Evolutionary conservation across 2,329 filamentous ascomycete genomes (phyloP).

Genomic region (Fusarium camptoceras): DNA sequence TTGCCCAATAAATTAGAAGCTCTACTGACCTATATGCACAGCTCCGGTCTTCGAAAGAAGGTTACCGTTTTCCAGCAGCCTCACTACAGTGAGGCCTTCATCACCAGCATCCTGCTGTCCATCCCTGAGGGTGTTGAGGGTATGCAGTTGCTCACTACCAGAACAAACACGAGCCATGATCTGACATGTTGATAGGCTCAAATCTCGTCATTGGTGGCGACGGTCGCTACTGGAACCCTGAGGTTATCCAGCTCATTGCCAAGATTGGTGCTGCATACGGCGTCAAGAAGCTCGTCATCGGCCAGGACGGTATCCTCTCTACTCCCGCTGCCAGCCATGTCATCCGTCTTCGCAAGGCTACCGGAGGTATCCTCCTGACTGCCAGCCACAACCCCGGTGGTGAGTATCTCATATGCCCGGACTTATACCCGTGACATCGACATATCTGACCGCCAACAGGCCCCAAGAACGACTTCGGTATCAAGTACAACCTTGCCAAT

Average conservation of each 20-base stretch:
- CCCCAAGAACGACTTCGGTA: slow-evolving; percentile 94
- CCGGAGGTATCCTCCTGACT: slow-evolving; percentile 94
- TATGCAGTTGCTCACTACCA: slow-evolving; percentile 48
- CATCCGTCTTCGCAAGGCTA: slow-evolving; percentile 94
- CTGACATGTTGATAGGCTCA: slow-evolving; percentile 59
- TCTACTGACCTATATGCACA: slow-evolving; percentile 54
- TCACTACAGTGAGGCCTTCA: slow-evolving; percentile 96
- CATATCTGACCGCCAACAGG: slow-evolving; percentile 61
- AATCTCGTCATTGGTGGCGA: slow-evolving; percentile 98
- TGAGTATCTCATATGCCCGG: slow-evolving; percentile 57
- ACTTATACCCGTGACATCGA: neutral
- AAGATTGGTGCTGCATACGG: slow-evolving; percentile 98
- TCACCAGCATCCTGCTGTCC: slow-evolving; percentile 92
- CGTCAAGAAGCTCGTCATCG: slow-evolving; percentile 98
- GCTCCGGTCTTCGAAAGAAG: slow-evolving; percentile 98
- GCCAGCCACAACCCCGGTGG: slow-evolving; percentile 98
- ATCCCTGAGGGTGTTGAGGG: slow-evolving; percentile 94
- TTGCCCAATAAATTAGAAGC: neutral
- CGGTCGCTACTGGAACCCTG: slow-evolving; percentile 96
- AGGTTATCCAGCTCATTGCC: slow-evolving; percentile 95
- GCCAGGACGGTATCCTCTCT: slow-evolving; percentile 95
- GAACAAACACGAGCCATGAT: slow-evolving; percentile 29
- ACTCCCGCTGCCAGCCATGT: slow-evolving; percentile 96
- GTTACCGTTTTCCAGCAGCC: slow-evolving; percentile 96
- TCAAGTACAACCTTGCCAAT: slow-evolving; percentile 99